Percentiles rank a stretch among this genome's conserved stretches.
Conservation (phyloP, 345 rosid genomes). For the Balakata baccata region DNA sequence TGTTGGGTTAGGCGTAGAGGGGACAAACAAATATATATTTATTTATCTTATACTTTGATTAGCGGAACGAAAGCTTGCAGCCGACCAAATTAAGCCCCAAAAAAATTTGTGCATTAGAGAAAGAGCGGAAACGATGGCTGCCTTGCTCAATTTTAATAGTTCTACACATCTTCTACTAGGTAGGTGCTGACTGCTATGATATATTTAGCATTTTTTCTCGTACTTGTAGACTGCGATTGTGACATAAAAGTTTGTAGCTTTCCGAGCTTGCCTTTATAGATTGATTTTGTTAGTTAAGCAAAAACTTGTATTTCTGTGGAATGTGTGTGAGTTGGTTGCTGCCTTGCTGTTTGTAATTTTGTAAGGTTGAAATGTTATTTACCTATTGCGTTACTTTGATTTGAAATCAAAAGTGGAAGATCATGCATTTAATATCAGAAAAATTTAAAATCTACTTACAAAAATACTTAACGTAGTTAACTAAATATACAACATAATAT, state of each 20-base stretch:
- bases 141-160: neutral
- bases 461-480: too few relatives aligned
- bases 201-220: neutral
- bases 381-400: too few relatives aligned
- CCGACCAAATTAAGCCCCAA: neutral
- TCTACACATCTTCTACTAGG: neutral
- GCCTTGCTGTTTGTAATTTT: neutral
- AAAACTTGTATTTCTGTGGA: neutral
- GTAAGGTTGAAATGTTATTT: too few relatives aligned
- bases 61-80: neutral
- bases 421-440: too few relatives aligned
- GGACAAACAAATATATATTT: constrained; percentile 2
- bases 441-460: too few relatives aligned
- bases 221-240: neutral
- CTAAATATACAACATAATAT: too few relatives aligned
- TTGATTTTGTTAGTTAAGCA: neutral
- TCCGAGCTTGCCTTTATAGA: neutral
- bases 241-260: neutral
- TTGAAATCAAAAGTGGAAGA: too few relatives aligned
- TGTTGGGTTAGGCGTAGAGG: constrained; percentile 22
- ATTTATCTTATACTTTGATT: neutral
- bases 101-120: neutral
- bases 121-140: neutral
- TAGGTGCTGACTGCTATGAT: neutral
- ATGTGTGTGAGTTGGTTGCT: neutral